These are phyloP conservation scores for Furcasterigmium furcatum DNA, from an alignment of 2,329 filamentous ascomycete genomes.

Conservation along the genomic window DNA sequence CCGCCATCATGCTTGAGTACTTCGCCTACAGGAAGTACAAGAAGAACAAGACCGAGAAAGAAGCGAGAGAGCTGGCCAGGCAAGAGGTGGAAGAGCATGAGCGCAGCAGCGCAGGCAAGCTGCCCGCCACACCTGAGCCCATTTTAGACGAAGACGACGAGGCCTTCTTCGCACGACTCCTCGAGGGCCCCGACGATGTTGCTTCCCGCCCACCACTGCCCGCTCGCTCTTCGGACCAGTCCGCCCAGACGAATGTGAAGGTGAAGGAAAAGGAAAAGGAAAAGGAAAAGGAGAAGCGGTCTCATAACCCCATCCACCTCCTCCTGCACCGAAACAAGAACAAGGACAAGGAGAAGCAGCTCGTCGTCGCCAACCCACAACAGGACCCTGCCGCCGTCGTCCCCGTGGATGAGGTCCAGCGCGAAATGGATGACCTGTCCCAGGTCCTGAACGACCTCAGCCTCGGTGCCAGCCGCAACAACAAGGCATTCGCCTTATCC, in stretches of 20 bases:
- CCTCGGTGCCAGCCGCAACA: constrained; percentile 72
- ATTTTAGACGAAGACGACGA: constrained; percentile 56
- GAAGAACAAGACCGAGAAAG: constrained; percentile 53
- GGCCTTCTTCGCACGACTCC: constrained; percentile 53
- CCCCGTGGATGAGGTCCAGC: constrained; percentile 35
- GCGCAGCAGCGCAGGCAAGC: constrained; percentile 10
- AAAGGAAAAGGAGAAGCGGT: constrained; percentile 20
- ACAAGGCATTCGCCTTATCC: constrained; percentile 81
- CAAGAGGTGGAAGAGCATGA: constrained; percentile 14
- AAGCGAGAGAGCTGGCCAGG: constrained; percentile 21
- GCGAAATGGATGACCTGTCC: constrained; percentile 68
- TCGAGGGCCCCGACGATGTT: constrained; percentile 33
- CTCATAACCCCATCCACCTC: constrained; percentile 25
- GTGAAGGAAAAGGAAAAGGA: too few species aligned
- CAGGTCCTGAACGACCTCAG: constrained; percentile 81
- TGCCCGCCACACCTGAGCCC: constrained; percentile 25
- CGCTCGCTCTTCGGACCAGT: constrained; percentile 34
- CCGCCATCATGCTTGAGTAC: constrained; percentile 56
- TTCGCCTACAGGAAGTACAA: constrained; percentile 61
- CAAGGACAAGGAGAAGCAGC: constrained; percentile 34
- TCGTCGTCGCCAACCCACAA: constrained; percentile 26
- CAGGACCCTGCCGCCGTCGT: constrained; percentile 22
- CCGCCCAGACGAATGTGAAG: constrained; percentile 21
- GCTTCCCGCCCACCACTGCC: constrained; percentile 52
- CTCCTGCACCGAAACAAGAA: constrained; percentile 25